phyloP scores from a whole-genome alignment of 371 early-diverging fungal species.

The Rhizopus stolonifer region DNA sequence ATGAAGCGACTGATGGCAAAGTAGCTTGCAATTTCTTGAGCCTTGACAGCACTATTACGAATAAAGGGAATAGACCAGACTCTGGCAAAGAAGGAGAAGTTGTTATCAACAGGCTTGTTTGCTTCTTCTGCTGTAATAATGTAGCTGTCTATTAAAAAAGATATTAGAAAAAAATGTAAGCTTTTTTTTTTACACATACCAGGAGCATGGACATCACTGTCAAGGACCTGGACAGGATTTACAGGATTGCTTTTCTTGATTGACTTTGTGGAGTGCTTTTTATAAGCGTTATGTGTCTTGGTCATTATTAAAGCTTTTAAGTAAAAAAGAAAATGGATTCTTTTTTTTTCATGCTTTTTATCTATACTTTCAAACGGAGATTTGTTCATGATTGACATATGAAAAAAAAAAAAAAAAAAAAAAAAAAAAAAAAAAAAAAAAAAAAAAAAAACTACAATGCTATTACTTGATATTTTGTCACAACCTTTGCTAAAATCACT shows the following conservation, averaged over 20 bases:
- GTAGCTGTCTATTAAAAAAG: slow-evolving; percentile 6
- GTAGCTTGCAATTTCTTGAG: slow-evolving; percentile 55
- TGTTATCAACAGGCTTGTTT: slow-evolving; percentile 11
- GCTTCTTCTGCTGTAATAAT: slow-evolving; percentile 17
- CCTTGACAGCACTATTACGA: slow-evolving; percentile 52
- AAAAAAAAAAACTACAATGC: too few species aligned
- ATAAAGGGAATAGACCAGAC: slow-evolving; percentile 61
- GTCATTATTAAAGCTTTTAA: slow-evolving; percentile 5
- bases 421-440: too few species aligned
- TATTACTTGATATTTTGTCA: too few species aligned
- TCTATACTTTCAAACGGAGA: neutral
- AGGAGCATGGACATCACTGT: slow-evolving; percentile 19
- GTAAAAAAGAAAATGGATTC: slow-evolving; percentile 9
- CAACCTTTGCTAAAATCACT: too few species aligned
- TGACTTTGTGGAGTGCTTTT: neutral
- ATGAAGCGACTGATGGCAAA: slow-evolving; percentile 58
- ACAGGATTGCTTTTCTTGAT: slow-evolving; percentile 9
- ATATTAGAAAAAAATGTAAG: neutral
- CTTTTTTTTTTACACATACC: slow-evolving; percentile 5
- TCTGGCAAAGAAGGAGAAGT: slow-evolving; percentile 40
- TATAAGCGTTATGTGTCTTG: slow-evolving; percentile 3
- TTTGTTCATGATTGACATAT: neutral
- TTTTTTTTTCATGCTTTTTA: neutral
- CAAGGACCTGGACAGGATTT: slow-evolving; percentile 17
- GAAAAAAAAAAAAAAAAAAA: neutral